phyloP scores from a whole-genome alignment of 768 basidiomycete species.

The Rhodotorula toruloides region DNA sequence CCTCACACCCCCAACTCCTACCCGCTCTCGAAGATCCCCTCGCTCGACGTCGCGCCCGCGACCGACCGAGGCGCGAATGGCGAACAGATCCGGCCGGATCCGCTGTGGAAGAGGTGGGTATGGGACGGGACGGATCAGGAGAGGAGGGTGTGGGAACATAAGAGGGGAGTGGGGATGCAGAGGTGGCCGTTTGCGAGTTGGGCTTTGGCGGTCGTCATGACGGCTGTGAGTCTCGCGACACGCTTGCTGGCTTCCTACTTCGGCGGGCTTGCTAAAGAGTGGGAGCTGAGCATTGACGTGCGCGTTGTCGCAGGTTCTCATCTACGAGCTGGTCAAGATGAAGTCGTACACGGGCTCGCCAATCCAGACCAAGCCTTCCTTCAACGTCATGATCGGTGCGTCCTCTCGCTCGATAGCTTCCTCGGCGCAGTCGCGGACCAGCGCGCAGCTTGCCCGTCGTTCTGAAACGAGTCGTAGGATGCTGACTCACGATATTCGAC shows the following conservation, averaged over 20 bases:
- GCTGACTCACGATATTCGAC: no score
- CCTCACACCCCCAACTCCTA: not conserved
- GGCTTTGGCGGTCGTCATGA: slow-evolving; percentile 42
- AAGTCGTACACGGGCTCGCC: slow-evolving; percentile 69
- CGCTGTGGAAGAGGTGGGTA: slow-evolving; percentile 31
- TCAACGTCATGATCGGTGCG: slow-evolving; percentile 75
- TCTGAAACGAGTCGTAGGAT: no score
- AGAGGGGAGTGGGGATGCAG: slow-evolving; percentile 75
- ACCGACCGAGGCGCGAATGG: slow-evolving; percentile 9
- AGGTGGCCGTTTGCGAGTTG: slow-evolving; percentile 71
- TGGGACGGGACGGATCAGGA: slow-evolving; percentile 49
- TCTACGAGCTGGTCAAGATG: slow-evolving; percentile 80
- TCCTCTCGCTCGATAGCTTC: not conserved
- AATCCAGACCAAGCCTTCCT: slow-evolving; percentile 73
- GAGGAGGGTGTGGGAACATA: slow-evolving; percentile 83
- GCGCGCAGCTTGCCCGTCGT: no score
- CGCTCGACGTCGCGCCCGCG: slow-evolving; percentile 27
- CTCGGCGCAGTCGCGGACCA: no score
- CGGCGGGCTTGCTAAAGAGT: no score
- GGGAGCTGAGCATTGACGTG: slow-evolving; percentile 46
- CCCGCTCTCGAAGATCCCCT: slow-evolving; percentile 25
- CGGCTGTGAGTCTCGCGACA: slow-evolving; percentile 9
- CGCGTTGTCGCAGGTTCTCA: slow-evolving; percentile 54
- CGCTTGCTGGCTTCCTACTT: not conserved
- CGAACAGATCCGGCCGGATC: slow-evolving; percentile 15